These are phyloP conservation scores for Penicillium sp. DNA, from an alignment of 2,329 filamentous ascomycete species.

Conservation along the genomic window DNA sequence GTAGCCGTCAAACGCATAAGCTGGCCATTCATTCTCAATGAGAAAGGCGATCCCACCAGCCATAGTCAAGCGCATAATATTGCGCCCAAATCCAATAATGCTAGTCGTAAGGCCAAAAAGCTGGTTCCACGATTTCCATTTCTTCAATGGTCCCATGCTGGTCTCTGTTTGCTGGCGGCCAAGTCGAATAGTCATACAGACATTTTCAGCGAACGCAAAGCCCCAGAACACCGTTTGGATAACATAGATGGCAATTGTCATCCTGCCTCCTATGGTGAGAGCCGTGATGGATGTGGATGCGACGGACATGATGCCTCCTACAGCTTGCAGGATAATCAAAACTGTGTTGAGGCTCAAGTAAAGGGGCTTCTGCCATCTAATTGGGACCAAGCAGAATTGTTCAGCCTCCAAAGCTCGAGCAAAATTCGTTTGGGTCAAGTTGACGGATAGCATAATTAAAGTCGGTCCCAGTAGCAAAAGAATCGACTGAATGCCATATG, in stretches of 20 bases:
- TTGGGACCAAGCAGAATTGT: not conserved
- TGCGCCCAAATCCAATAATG: constrained; percentile 12
- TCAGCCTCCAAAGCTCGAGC: not conserved
- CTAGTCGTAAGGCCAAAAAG: constrained; percentile 7
- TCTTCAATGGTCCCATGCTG: not conserved
- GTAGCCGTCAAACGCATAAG: constrained; percentile 13
- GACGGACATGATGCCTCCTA: constrained; percentile 1
- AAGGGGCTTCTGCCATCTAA: not conserved
- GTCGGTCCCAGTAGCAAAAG: constrained; percentile 11
- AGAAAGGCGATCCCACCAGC: constrained; percentile 9
- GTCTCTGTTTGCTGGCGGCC: not conserved
- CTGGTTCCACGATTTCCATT: constrained; percentile 9
- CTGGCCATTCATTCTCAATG: constrained; percentile 10
- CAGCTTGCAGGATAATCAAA: constrained; percentile 1
- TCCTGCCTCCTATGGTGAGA: not conserved
- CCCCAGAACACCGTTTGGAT: constrained; percentile 7
- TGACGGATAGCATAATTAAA: constrained; percentile 13
- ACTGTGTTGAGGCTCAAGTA: constrained; percentile 2
- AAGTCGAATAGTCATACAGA: constrained; percentile 5
- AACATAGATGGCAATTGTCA: constrained; percentile 5
- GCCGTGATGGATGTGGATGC: not conserved
- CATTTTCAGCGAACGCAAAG: constrained; percentile 3
- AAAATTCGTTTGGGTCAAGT: constrained; percentile 4
- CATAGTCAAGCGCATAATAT: constrained; percentile 13
- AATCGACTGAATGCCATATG: constrained; percentile 8